Evolutionary conservation across 2,329 filamentous ascomycete species (phyloP).

Genomic region (Ophiosphaerella herpotricha): DNA sequence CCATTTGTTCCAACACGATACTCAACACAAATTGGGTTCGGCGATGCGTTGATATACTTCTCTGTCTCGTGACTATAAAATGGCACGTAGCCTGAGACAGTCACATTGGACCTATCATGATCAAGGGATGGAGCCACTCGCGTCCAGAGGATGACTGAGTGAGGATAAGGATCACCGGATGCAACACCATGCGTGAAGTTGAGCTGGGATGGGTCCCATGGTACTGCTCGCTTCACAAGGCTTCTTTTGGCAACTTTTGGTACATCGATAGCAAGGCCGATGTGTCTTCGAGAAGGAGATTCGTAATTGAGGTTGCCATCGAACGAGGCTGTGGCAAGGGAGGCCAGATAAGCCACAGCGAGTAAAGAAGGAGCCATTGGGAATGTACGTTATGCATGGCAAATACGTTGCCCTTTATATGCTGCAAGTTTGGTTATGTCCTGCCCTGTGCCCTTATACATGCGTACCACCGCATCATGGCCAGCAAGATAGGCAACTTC

Average conservation of each 20-base stretch:
- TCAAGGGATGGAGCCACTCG: conserved; percentile 45
- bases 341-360: conserved; percentile 17
- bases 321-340: conserved; percentile 23
- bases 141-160: conserved; percentile 45
- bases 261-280: conserved; percentile 65
- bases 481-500: not conserved
- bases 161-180: conserved; percentile 52
- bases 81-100: conserved; percentile 61
- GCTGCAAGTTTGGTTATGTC: not conserved
- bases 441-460: not conserved
- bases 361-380: conserved; percentile 22
- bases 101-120: conserved; percentile 50
- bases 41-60: conserved; percentile 58
- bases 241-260: conserved; percentile 62
- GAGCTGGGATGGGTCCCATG: conserved; percentile 46
- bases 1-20: conserved; percentile 63
- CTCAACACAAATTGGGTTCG: conserved; percentile 68
- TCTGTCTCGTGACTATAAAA: conserved; percentile 60
- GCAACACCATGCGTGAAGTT: conserved; percentile 53
- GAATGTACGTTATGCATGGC: not conserved
- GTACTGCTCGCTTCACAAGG: conserved; percentile 14
- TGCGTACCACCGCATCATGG: conserved; percentile 4
- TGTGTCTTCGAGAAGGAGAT: conserved; percentile 67
- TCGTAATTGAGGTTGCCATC: conserved; percentile 66
- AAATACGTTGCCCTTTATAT: not conserved